Evolutionary conservation across 2,329 filamentous ascomycete species (phyloP).

Genomic region (Phoma sp.): DNA sequence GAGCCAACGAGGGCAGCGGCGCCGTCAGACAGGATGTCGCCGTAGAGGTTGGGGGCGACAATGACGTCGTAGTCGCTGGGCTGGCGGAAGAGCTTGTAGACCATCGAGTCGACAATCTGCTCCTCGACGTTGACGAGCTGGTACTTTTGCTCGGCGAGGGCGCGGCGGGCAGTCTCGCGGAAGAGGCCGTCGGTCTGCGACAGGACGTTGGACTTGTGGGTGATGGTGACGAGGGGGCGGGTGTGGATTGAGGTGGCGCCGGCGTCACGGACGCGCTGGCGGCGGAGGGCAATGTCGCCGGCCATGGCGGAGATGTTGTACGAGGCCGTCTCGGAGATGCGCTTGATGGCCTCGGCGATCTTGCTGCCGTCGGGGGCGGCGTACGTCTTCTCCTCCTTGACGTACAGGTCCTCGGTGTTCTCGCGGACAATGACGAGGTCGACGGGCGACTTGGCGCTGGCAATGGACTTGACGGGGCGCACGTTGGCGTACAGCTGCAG

Average conservation of each 20-base stretch:
- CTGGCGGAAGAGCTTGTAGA: constrained; percentile 99
- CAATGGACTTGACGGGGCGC: constrained; percentile 86
- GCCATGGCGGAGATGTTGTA: constrained; percentile 91
- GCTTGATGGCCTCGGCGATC: constrained; percentile 97
- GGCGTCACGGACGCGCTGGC: constrained; percentile 78
- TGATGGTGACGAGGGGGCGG: constrained; percentile 85
- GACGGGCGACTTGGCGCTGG: constrained; percentile 70
- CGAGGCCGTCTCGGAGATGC: constrained; percentile 86
- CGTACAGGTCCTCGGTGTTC: constrained; percentile 98
- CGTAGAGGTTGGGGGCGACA: constrained; percentile 96
- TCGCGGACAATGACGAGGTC: constrained; percentile 98
- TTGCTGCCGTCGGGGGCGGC: constrained; percentile 75
- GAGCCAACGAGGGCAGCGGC: constrained; percentile 93
- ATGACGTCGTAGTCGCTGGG: constrained; percentile 96
- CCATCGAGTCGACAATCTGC: constrained; percentile 99
- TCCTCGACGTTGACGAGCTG: constrained; percentile 76
- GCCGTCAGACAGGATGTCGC: constrained; percentile 94
- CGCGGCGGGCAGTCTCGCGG: constrained; percentile 77
- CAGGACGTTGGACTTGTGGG: constrained; percentile 97
- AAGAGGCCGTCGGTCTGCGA: constrained; percentile 97
- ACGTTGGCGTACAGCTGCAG: constrained; percentile 98
- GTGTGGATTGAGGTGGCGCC: constrained; percentile 68
- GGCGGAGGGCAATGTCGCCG: constrained; percentile 88
- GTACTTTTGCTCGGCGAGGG: constrained; percentile 73
- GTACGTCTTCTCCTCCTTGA: constrained; percentile 92